Evolutionary conservation across 2,329 filamentous ascomycete species (phyloP).

Genomic region (Ophiocordyceps australis): DNA sequence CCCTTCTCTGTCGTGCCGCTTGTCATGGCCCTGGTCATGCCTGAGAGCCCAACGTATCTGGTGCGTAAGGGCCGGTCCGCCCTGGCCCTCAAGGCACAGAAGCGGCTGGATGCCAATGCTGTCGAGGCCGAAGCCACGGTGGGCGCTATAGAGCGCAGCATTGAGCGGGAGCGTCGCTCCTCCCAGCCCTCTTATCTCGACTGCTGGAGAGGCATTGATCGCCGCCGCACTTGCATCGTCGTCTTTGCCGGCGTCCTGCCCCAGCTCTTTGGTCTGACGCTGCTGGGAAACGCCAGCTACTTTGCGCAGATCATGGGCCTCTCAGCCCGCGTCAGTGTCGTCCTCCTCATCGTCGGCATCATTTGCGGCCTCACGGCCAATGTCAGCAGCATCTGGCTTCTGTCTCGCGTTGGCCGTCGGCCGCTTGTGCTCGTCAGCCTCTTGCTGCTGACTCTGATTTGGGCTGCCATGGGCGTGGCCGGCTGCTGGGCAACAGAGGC

Average conservation of each 20-base stretch:
- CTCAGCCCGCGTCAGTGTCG: conserved; percentile 11
- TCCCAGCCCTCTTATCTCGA: conserved; percentile 17
- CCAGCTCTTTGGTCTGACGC: conserved; percentile 22
- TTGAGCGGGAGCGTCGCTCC: conserved; percentile 18
- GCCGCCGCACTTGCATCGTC: conserved; percentile 21
- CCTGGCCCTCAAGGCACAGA: conserved; percentile 24
- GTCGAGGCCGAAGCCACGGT: conserved; percentile 20
- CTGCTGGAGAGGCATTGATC: conserved; percentile 23
- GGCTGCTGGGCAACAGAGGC: conserved; percentile 15
- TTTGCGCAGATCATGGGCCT: conserved; percentile 17
- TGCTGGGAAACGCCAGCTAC: conserved; percentile 23
- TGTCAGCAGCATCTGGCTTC: conserved; percentile 20
- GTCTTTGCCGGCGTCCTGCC: conserved; percentile 22
- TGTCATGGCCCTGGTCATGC: conserved; percentile 22
- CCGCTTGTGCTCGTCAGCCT: conserved; percentile 17
- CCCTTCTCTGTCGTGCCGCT: conserved; percentile 22
- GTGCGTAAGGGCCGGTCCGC: conserved; percentile 19
- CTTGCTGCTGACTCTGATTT: conserved; percentile 14
- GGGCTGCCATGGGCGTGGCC: conserved; percentile 26
- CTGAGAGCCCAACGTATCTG: conserved; percentile 30
- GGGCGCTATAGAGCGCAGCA: conserved; percentile 25
- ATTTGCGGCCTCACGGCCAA: conserved; percentile 25
- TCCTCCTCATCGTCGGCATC: conserved; percentile 26
- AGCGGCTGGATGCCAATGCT: conserved; percentile 24
- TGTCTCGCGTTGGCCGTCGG: conserved; percentile 20